Evolutionary conservation across 108 stramenopile species (phyloP).

Genomic region (Pseudonitzschia multiseries): DNA sequence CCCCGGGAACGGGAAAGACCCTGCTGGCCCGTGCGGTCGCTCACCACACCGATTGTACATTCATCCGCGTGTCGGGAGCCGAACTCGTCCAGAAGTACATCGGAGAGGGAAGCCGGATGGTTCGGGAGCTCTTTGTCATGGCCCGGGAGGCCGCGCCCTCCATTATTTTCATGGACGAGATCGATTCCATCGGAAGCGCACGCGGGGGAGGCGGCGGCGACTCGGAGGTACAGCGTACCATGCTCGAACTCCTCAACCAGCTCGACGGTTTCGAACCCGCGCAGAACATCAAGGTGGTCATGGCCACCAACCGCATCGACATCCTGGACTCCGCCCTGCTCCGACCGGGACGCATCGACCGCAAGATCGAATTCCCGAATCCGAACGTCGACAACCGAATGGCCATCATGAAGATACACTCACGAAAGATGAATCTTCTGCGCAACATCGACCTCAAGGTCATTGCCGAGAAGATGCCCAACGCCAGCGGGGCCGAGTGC

Average conservation of each 20-base stretch:
- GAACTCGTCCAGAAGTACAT: conserved; percentile 99
- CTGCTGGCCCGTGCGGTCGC: conserved; percentile 98
- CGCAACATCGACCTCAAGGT: conserved; percentile 91
- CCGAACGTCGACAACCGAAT: conserved; percentile 88
- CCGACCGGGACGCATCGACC: conserved; percentile 95
- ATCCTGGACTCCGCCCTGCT: conserved; percentile 95
- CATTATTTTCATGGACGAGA: conserved; percentile 99
- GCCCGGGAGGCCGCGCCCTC: conserved; percentile 97
- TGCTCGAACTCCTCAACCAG: conserved; percentile 99
- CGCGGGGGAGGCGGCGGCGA: conserved; percentile 92
- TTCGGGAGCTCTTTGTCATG: conserved; percentile 99
- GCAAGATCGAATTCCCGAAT: conserved; percentile 97
- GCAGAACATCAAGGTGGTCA: conserved; percentile 98
- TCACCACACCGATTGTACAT: conserved; percentile 99
- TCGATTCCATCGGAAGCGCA: conserved; percentile 95
- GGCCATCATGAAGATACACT: conserved; percentile 95
- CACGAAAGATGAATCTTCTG: conserved; percentile 96
- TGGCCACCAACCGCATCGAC: conserved; percentile 98
- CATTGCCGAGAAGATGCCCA: conserved; percentile 95
- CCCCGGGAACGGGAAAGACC: conserved; percentile 99
- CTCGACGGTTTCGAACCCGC: conserved; percentile 99
- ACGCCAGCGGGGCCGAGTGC: conserved; percentile 97
- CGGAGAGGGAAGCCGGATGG: conserved; percentile 99
- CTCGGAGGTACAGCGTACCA: conserved; percentile 98
- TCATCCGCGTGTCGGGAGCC: conserved; percentile 98